These are phyloP conservation scores for Flaveria trinervia DNA, from an alignment of 129 eudicot species.

Conservation along the genomic window DNA sequence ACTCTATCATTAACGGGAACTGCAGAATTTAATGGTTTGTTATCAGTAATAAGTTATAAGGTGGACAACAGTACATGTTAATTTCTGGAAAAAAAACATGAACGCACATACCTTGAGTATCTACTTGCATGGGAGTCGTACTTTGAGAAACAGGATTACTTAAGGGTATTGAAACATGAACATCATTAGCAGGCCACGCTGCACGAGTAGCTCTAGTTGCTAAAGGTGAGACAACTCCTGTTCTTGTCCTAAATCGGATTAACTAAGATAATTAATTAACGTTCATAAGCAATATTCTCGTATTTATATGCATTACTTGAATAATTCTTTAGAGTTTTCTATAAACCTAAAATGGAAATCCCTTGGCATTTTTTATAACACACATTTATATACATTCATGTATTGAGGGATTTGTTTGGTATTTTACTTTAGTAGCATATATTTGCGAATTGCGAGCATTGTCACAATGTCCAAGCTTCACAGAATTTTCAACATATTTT, in stretches of 20 bases:
- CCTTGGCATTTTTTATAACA: background rate
- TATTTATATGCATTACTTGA: background rate
- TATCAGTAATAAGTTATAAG: conserved; percentile 10
- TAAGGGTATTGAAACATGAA: conserved; percentile 29
- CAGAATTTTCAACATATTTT: background rate
- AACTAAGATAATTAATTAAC: background rate
- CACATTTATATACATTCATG: background rate
- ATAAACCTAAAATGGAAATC: background rate
- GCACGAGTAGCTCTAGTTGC: conserved; percentile 84
- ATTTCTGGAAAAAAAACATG: background rate
- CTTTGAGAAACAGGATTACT: conserved; percentile 30
- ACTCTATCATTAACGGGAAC: conserved; percentile 29
- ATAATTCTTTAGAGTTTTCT: background rate
- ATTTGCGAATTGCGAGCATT: background rate
- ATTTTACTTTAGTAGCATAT: too few relatives aligned
- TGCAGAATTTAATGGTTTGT: conserved; percentile 32
- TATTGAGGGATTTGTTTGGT: too few relatives aligned
- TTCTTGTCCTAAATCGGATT: conserved; percentile 51
- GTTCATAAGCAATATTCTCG: background rate
- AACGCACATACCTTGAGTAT: conserved; percentile 51
- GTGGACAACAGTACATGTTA: background rate
- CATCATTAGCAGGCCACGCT: conserved; percentile 66
- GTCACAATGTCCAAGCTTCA: background rate
- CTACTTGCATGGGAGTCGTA: conserved; percentile 42
- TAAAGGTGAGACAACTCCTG: conserved; percentile 65